Conservation (phyloP, 345 rosid species). For the Euphorbia peplus region DNA sequence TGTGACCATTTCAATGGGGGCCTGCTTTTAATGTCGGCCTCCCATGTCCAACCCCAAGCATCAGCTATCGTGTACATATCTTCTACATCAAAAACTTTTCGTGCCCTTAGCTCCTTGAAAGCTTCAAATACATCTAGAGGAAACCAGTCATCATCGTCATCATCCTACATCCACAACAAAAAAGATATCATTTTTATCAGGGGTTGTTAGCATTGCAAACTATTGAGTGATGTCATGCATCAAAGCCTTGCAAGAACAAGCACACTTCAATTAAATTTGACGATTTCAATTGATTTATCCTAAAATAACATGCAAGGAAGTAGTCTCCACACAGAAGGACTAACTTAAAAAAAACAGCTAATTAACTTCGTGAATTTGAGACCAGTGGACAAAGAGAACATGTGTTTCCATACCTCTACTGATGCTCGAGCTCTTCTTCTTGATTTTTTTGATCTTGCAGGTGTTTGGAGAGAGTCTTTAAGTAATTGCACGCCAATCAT, state of each 20-base stretch:
- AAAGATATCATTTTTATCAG: neutral
- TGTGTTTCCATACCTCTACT: conserved; percentile 49
- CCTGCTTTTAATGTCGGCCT: conserved; percentile 65
- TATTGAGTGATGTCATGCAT: neutral
- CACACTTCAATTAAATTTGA: neutral
- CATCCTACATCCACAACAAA: conserved; percentile 50
- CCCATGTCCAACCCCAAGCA: conserved; percentile 99
- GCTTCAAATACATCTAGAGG: conserved; percentile 83
- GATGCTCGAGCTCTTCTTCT: conserved; percentile 58
- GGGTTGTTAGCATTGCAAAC: neutral
- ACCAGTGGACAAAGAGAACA: neutral
- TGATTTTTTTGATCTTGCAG: conserved; percentile 52
- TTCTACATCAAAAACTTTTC: conserved; percentile 65
- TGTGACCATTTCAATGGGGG: conserved; percentile 85
- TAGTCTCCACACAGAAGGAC: neutral
- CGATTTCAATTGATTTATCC: neutral
- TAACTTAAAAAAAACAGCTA: neutral
- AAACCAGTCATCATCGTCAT: conserved; percentile 88
- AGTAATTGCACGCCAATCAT: conserved; percentile 93
- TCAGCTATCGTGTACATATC: conserved; percentile 97
- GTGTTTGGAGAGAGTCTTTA: conserved; percentile 69
- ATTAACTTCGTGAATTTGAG: neutral
- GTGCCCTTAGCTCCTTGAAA: conserved; percentile 75
- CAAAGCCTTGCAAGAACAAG: neutral
- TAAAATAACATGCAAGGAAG: neutral